Conservation (phyloP, 2,329 filamentous ascomycete species). For the Pyricularia sp. region DNA sequence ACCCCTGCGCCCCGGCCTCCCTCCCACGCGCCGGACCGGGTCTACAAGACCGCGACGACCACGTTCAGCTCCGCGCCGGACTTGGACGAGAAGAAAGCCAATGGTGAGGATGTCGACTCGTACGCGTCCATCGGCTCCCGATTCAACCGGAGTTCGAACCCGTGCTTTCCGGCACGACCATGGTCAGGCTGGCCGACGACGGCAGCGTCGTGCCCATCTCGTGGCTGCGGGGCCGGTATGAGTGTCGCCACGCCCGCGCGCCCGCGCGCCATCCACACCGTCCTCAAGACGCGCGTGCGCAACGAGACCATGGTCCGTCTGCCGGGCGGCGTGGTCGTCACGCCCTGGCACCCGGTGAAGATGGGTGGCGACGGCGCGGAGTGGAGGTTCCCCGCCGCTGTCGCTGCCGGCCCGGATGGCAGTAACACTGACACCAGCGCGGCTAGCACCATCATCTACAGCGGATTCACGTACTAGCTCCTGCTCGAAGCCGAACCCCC, state of each 20-base stretch:
- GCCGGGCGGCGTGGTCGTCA: slow-evolving; percentile 35
- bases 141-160: background rate
- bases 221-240: slow-evolving; percentile 33
- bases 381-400: slow-evolving; percentile 3
- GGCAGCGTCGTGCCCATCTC: slow-evolving; percentile 31
- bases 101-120: slow-evolving; percentile 27
- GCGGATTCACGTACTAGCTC: slow-evolving; percentile 46
- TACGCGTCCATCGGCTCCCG: background rate
- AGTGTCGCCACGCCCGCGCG: slow-evolving; percentile 41
- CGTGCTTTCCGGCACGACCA: background rate
- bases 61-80: slow-evolving; percentile 13
- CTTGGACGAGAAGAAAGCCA: background rate
- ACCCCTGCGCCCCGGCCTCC: background rate
- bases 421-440: too few relatives aligned
- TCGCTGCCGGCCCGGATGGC: background rate
- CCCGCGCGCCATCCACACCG: slow-evolving; percentile 33
- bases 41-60: slow-evolving; percentile 3
- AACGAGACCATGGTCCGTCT: slow-evolving; percentile 33
- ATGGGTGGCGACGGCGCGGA: slow-evolving; percentile 6
- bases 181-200: background rate
- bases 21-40: background rate
- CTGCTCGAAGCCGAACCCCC: slow-evolving; percentile 37
- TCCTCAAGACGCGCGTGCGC: slow-evolving; percentile 39
- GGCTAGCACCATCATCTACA: slow-evolving; percentile 25
- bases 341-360: slow-evolving; percentile 50